A percentile compares a stretch with the other conserved stretches of the same genome.
Conservation (phyloP, 257 asterid genomes). For the Fraxinus anomala region DNA sequence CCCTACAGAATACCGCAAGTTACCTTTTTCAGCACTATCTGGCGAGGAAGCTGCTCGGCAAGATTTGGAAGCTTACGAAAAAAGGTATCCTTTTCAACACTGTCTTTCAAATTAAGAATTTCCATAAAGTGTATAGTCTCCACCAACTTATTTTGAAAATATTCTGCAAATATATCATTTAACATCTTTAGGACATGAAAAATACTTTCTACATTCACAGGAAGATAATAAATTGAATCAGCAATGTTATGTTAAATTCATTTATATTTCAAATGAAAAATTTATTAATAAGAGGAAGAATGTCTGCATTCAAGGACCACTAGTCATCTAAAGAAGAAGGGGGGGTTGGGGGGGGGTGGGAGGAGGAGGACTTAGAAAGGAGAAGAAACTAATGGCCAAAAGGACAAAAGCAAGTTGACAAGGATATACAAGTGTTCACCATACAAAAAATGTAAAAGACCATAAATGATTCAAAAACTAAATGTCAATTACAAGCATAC, state of each 20-base stretch:
- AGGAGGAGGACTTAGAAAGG: too few relatives aligned
- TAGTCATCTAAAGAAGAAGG: slow-evolving; percentile 2
- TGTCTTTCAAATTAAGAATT: slow-evolving; percentile 91
- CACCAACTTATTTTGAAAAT: slow-evolving; percentile 92
- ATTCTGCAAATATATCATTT: slow-evolving; percentile 62
- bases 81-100: slow-evolving; percentile 95
- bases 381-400: neutral
- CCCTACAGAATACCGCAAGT: slow-evolving; percentile 40
- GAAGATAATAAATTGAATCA: slow-evolving; percentile 17
- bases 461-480: slow-evolving; percentile 1
- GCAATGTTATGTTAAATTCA: neutral
- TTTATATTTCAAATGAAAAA: neutral
- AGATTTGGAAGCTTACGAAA: slow-evolving; percentile 96
- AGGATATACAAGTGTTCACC: neutral
- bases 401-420: neutral
- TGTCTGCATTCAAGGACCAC: neutral
- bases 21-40: slow-evolving; percentile 96
- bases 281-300: neutral
- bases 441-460: neutral
- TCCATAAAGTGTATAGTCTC: slow-evolving; percentile 99
- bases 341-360: too few relatives aligned
- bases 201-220: neutral
- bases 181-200: slow-evolving; percentile 30
- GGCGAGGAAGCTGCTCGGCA: slow-evolving; percentile 94
- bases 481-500: neutral